Evolutionary conservation across 306 rosid genomes (phyloP).

Genomic region (Pterocarpus macrocarpus): DNA sequence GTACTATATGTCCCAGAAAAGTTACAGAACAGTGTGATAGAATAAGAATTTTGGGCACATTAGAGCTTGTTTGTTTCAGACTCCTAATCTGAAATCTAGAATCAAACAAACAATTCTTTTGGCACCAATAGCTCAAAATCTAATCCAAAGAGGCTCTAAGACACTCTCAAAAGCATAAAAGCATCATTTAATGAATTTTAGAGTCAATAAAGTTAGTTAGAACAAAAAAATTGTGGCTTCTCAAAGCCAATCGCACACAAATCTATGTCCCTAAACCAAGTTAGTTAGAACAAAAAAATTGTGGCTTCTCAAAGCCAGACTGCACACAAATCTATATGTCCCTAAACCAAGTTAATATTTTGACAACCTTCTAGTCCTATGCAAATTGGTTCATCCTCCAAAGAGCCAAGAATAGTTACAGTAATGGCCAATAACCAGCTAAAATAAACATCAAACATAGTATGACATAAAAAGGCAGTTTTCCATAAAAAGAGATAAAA

Average conservation of each 20-base stretch:
- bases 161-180: conserved; percentile 14
- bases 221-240: conserved; percentile 14
- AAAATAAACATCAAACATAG: conserved; percentile 30
- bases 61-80: background rate
- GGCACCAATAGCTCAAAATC: background rate
- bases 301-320: conserved; percentile 12
- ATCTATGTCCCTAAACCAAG: too few species aligned
- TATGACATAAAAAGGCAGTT: conserved; percentile 14
- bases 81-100: conserved; percentile 8
- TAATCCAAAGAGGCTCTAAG: conserved; percentile 13
- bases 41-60: conserved; percentile 3
- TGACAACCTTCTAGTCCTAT: conserved; percentile 10
- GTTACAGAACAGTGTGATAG: conserved; percentile 5
- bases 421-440: background rate
- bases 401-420: background rate
- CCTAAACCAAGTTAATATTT: background rate
- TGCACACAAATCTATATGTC: background rate
- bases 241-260: background rate
- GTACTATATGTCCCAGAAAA: conserved; percentile 3
- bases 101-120: conserved; percentile 4
- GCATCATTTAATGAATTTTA: conserved; percentile 6
- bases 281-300: background rate
- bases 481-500: conserved; percentile 3
- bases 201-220: conserved; percentile 9
- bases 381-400: conserved; percentile 26